A percentile compares a stretch with the other conserved stretches of the same genome.
Evolutionary conservation across 2,329 filamentous ascomycete species (phyloP).

Genomic region (Hypoxylon sp.): DNA sequence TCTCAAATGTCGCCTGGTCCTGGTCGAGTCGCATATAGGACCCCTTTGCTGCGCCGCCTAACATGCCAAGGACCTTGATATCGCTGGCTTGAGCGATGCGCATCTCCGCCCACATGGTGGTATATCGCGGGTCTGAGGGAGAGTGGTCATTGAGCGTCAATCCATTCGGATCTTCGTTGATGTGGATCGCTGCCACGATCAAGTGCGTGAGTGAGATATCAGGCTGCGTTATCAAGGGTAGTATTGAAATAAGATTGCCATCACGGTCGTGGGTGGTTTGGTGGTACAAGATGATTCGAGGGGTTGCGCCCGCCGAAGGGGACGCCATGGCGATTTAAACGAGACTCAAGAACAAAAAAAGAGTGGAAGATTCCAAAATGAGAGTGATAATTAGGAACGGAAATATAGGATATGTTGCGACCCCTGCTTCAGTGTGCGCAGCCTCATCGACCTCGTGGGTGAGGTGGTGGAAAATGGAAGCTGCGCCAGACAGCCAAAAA

Average conservation of each 20-base stretch:
- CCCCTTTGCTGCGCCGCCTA: slow-evolving; percentile 83
- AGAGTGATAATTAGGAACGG: background rate
- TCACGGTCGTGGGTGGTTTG: slow-evolving; percentile 61
- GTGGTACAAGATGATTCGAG: slow-evolving; percentile 53
- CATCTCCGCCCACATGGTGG: slow-evolving; percentile 79
- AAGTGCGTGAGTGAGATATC: slow-evolving; percentile 73
- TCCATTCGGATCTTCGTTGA: slow-evolving; percentile 75
- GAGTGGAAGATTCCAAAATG: background rate
- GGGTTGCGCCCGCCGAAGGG: slow-evolving; percentile 39
- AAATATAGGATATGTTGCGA: background rate
- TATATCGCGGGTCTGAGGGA: slow-evolving; percentile 73
- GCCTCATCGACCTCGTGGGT: slow-evolving; percentile 7
- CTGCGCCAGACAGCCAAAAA: background rate
- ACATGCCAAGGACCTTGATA: slow-evolving; percentile 83
- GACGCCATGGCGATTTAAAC: slow-evolving; percentile 41
- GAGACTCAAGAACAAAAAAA: background rate
- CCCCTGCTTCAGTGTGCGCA: background rate
- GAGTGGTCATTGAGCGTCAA: slow-evolving; percentile 83
- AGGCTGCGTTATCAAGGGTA: slow-evolving; percentile 59
- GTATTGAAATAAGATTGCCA: slow-evolving; percentile 58
- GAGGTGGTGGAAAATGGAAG: slow-evolving; percentile 3
- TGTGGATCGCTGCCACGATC: slow-evolving; percentile 83
- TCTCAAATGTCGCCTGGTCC: slow-evolving; percentile 71
- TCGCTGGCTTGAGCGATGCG: slow-evolving; percentile 77
- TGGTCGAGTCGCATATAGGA: slow-evolving; percentile 72